phyloP scores from a whole-genome alignment of 116 monocot species.

The Dioscorea cayenensis region DNA sequence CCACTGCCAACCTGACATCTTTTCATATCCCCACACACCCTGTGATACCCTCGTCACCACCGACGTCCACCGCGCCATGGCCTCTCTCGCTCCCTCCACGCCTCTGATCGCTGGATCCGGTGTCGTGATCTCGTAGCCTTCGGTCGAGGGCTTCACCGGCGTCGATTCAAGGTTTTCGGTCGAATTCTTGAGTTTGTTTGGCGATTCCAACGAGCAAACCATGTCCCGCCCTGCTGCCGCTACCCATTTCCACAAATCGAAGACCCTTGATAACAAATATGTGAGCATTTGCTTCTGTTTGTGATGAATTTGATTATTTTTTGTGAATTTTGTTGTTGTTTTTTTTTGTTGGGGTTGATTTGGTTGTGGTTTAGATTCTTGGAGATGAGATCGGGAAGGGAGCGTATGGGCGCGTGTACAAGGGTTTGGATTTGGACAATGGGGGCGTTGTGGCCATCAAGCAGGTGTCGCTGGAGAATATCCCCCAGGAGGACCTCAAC shows the following conservation, averaged over 20 bases:
- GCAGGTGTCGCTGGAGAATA: conserved; percentile 97
- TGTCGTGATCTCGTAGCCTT: background rate
- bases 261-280: conserved; percentile 93
- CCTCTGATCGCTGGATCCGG: background rate
- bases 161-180: background rate
- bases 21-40: too few species aligned
- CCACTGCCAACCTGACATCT: too few species aligned
- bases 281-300: conserved; percentile 31
- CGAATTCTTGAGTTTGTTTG: background rate
- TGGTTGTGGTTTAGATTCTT: conserved; percentile 54
- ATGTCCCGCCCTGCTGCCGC: conserved; percentile 71
- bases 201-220: background rate
- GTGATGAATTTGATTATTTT: background rate
- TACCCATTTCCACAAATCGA: conserved; percentile 77
- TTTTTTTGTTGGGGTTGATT: background rate
- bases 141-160: background rate
- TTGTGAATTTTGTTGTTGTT: background rate
- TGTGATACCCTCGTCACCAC: too few species aligned
- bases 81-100: too few species aligned
- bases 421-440: conserved; percentile 90
- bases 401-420: conserved; percentile 93
- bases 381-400: conserved; percentile 99
- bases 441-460: conserved; percentile 98
- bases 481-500: conserved; percentile 93
- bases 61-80: too few species aligned